Percentiles rank a stretch among this genome's conserved stretches.
phyloP scores from a whole-genome alignment of 2,329 filamentous ascomycete species.

The Xylariaceae sp. region DNA sequence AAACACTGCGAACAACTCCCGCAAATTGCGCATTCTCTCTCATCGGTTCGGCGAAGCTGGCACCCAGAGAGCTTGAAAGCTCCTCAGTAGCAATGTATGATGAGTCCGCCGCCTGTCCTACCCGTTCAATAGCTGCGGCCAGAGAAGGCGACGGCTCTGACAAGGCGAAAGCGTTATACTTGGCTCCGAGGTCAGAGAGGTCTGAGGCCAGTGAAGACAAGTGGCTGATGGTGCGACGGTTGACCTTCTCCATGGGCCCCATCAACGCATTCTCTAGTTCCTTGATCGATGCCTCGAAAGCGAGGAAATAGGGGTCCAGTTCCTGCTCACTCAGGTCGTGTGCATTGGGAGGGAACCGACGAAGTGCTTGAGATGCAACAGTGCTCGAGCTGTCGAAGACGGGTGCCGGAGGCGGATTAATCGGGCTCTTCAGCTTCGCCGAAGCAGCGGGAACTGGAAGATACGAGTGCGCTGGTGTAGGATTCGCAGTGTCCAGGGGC shows the following conservation, averaged over 20 bases:
- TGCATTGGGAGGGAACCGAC: conserved; percentile 74
- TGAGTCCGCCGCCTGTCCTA: conserved; percentile 89
- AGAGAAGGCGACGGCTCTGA: conserved; percentile 86
- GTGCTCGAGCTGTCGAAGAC: conserved; percentile 29
- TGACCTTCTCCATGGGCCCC: conserved; percentile 95
- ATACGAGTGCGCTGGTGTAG: conserved; percentile 76
- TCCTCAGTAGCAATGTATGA: conserved; percentile 96
- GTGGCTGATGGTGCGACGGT: conserved; percentile 80
- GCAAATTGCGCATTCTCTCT: conserved; percentile 96
- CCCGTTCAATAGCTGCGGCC: conserved; percentile 84
- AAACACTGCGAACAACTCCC: conserved; percentile 79
- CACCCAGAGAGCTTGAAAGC: conserved; percentile 77
- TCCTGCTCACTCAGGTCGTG: conserved; percentile 77
- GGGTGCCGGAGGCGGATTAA: conserved; percentile 27
- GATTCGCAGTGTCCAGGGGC: conserved; percentile 91
- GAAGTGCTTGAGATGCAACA: conserved; percentile 52
- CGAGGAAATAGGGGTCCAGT: conserved; percentile 90
- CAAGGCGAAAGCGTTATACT: conserved; percentile 93
- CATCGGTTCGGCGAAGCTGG: conserved; percentile 95
- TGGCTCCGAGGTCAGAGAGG: conserved; percentile 85
- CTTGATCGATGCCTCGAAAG: conserved; percentile 85
- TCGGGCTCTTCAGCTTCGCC: conserved; percentile 68
- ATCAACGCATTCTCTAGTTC: conserved; percentile 83
- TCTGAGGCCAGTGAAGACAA: conserved; percentile 77
- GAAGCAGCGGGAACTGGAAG: conserved; percentile 80